Conservation (phyloP, 352 stramenopile genomes). For the Paralagenidium karlingii region DNA sequence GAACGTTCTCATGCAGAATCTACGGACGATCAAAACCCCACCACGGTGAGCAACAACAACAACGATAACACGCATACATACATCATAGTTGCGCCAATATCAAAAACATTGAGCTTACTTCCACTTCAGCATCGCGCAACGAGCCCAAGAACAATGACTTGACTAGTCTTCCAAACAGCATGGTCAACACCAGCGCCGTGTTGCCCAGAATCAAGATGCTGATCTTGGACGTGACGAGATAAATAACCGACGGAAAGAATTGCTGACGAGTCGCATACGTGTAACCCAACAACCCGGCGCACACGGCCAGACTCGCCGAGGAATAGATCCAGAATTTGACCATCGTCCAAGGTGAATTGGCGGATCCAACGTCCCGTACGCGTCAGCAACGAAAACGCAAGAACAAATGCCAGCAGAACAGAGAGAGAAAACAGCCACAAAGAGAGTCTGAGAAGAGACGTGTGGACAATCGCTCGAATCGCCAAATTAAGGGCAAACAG, state of each 20-base stretch:
- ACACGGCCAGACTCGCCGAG: slow-evolving; percentile 68
- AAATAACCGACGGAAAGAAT: slow-evolving; percentile 97
- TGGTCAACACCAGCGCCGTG: slow-evolving; percentile 79
- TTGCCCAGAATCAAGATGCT: slow-evolving; percentile 94
- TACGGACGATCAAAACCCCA: slow-evolving; percentile 14
- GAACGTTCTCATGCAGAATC: slow-evolving; percentile 92
- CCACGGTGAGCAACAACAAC: neutral
- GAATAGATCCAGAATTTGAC: slow-evolving; percentile 87
- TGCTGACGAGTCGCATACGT: slow-evolving; percentile 90
- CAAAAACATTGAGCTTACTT: slow-evolving; percentile 36
- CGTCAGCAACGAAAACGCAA: too few relatives aligned
- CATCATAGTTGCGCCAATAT: too few relatives aligned
- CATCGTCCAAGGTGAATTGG: slow-evolving; percentile 3
- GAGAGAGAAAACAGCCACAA: neutral
- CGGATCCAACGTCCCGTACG: neutral
- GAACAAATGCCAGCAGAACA: neutral
- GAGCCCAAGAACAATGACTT: slow-evolving; percentile 81
- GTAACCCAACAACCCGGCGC: slow-evolving; percentile 82
- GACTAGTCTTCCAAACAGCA: slow-evolving; percentile 62
- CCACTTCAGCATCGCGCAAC: slow-evolving; percentile 71
- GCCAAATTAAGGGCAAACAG: neutral
- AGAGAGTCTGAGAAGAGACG: neutral
- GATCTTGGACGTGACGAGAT: slow-evolving; percentile 94
- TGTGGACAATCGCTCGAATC: neutral
- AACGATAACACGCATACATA: slow-evolving; percentile 3